phyloP scores from a whole-genome alignment of 2,329 filamentous ascomycete genomes.

The Exophiala lecanii-corni region DNA sequence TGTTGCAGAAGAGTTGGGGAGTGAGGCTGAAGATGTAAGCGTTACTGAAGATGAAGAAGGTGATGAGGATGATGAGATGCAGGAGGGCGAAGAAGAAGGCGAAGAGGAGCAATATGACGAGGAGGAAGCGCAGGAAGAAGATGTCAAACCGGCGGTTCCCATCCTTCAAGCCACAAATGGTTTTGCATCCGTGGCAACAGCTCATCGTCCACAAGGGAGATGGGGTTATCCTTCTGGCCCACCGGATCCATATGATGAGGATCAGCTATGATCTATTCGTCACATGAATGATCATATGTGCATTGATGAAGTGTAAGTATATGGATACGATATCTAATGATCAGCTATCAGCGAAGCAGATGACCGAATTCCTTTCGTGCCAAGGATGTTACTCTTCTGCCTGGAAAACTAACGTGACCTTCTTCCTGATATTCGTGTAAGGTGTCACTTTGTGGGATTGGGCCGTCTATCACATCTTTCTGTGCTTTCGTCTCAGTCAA shows the following conservation, averaged over 20 bases:
- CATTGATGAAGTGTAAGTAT: too few species aligned
- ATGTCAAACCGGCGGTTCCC: neutral
- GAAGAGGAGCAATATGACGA: constrained; percentile 9
- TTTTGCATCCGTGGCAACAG: neutral
- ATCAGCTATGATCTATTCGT: constrained; percentile 9
- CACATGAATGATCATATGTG: too few species aligned
- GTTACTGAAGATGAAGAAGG: constrained; percentile 24
- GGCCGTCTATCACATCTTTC: too few species aligned
- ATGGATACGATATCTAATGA: too few species aligned
- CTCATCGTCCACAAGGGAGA: neutral
- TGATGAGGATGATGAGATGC: constrained; percentile 12
- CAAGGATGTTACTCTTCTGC: too few species aligned
- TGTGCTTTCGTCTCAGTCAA: too few species aligned
- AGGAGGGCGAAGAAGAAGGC: constrained; percentile 8
- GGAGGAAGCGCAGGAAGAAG: constrained; percentile 3
- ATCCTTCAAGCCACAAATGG: constrained; percentile 1
- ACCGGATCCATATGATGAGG: constrained; percentile 14
- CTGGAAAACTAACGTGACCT: too few species aligned
- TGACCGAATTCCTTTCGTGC: too few species aligned
- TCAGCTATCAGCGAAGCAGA: too few species aligned
- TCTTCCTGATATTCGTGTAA: too few species aligned
- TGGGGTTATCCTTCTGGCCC: neutral
- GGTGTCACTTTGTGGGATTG: too few species aligned
- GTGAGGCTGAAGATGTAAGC: constrained; percentile 40
- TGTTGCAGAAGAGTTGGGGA: constrained; percentile 40